phyloP scores from a whole-genome alignment of 83 land plant genomes.

The Diphasiastrum complanatum region DNA sequence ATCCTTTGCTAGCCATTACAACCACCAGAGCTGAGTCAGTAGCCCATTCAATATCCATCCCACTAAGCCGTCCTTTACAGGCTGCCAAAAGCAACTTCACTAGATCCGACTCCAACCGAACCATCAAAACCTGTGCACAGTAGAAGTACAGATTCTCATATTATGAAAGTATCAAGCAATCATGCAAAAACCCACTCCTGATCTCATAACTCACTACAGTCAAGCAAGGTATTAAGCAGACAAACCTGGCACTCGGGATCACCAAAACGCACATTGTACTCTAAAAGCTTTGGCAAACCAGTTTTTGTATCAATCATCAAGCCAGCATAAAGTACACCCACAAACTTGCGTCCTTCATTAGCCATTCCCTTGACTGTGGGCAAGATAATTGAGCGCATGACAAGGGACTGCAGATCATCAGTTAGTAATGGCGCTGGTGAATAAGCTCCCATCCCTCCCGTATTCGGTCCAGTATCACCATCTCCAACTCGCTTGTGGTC shows the following conservation, averaged over 20 bases:
- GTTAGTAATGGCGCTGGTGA: conserved; percentile 88
- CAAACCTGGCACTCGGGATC: conserved; percentile 98
- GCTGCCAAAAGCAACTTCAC: conserved; percentile 87
- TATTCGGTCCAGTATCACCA: conserved; percentile 95
- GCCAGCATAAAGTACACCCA: conserved; percentile 93
- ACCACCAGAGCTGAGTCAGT: conserved; percentile 87
- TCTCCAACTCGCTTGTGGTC: conserved; percentile 98
- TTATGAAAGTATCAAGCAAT: not conserved
- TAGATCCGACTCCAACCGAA: conserved; percentile 84
- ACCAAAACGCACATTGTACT: conserved; percentile 96
- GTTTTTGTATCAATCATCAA: conserved; percentile 83
- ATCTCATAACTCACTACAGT: not conserved
- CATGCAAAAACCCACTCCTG: not conserved
- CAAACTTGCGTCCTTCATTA: conserved; percentile 75
- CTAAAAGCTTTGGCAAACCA: conserved; percentile 86
- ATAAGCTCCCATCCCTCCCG: conserved; percentile 99
- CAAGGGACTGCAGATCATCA: conserved; percentile 49
- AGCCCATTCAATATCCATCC: conserved; percentile 60
- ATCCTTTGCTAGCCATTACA: conserved; percentile 91
- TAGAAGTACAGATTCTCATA: not conserved
- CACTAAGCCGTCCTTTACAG: conserved; percentile 59
- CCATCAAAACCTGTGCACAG: conserved; percentile 58
- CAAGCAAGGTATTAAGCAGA: conserved; percentile 2
- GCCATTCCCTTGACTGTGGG: conserved; percentile 96
- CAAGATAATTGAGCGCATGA: conserved; percentile 76